Percentiles rank a stretch among this genome's conserved stretches.
These are phyloP conservation scores for Daldinia sp. DNA, from an alignment of 2,329 filamentous ascomycete species.

Conservation along the genomic window DNA sequence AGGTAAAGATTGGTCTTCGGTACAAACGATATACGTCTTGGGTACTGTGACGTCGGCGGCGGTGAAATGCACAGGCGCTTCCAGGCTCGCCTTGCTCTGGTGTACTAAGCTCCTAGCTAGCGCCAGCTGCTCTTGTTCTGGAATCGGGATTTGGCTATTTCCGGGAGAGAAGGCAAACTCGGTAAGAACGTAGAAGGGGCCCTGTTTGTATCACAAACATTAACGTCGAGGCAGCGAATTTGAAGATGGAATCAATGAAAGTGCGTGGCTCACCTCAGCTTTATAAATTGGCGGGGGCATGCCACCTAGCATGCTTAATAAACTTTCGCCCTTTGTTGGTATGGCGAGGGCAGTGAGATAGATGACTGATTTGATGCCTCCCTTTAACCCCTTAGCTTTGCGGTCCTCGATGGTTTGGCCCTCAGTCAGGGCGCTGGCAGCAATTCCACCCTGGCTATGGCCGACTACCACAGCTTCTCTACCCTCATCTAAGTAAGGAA, in stretches of 20 bases:
- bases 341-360: conserved; percentile 44
- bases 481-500: conserved; percentile 37
- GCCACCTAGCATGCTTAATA: conserved; percentile 29
- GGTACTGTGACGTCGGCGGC: conserved; percentile 38
- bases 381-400: conserved; percentile 34
- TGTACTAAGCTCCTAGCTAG: conserved; percentile 19
- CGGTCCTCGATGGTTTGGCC: conserved; percentile 43
- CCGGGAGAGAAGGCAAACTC: conserved; percentile 10
- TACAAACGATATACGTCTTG: conserved; percentile 44
- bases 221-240: background rate
- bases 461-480: conserved; percentile 39
- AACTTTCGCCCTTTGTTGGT: conserved; percentile 31
- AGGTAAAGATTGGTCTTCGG: conserved; percentile 36
- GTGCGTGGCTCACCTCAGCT: conserved; percentile 22
- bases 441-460: conserved; percentile 46
- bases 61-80: conserved; percentile 27
- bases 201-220: conserved; percentile 7
- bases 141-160: background rate
- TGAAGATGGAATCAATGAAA: background rate
- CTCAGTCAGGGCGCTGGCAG: conserved; percentile 40
- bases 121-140: conserved; percentile 3
- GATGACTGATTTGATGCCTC: conserved; percentile 44
- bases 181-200: conserved; percentile 32
- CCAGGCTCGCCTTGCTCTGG: conserved; percentile 31
- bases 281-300: conserved; percentile 27